These are phyloP conservation scores for Penicillium sp. DNA, from an alignment of 2,329 filamentous ascomycete genomes.

Conservation along the genomic window DNA sequence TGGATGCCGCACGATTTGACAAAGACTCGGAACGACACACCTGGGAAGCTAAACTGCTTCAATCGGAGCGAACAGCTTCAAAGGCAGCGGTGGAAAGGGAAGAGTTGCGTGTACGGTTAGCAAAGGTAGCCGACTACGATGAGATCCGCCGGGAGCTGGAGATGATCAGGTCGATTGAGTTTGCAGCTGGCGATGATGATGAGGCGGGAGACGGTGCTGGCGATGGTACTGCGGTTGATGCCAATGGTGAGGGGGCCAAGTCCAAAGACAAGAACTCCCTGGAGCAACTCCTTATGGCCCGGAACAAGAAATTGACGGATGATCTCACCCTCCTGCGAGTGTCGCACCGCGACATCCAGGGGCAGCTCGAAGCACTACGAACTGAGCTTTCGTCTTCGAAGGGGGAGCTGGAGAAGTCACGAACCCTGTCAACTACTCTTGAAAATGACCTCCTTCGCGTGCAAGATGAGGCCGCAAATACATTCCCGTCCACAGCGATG, in stretches of 20 bases:
- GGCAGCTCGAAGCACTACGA: constrained; percentile 74
- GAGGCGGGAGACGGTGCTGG: constrained; percentile 48
- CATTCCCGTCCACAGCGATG: constrained; percentile 79
- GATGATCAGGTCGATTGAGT: constrained; percentile 96
- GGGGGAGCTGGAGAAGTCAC: constrained; percentile 79
- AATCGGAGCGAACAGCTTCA: constrained; percentile 74
- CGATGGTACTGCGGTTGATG: constrained; percentile 25
- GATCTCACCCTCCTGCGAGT: constrained; percentile 91
- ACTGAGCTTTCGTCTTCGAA: constrained; percentile 81
- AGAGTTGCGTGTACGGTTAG: constrained; percentile 72
- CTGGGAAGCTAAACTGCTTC: constrained; percentile 71
- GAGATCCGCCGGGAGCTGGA: constrained; percentile 95
- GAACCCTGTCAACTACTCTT: constrained; percentile 80
- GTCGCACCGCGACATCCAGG: constrained; percentile 88
- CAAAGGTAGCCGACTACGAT: constrained; percentile 91
- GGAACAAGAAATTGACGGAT: constrained; percentile 95
- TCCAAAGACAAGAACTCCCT: constrained; percentile 71
- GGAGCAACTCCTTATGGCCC: constrained; percentile 84
- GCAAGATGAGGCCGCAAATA: constrained; percentile 79
- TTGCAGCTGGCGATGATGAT: constrained; percentile 76
- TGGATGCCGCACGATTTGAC: constrained; percentile 81
- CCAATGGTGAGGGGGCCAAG: constrained; percentile 55
- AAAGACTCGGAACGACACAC: constrained; percentile 77
- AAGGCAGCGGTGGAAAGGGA: constrained; percentile 80
- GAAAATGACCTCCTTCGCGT: constrained; percentile 88